Percentiles rank a stretch among this genome's conserved stretches.
These are phyloP conservation scores for Fusarium paranaense DNA, from an alignment of 2,329 filamentous ascomycete genomes.

Conservation along the genomic window DNA sequence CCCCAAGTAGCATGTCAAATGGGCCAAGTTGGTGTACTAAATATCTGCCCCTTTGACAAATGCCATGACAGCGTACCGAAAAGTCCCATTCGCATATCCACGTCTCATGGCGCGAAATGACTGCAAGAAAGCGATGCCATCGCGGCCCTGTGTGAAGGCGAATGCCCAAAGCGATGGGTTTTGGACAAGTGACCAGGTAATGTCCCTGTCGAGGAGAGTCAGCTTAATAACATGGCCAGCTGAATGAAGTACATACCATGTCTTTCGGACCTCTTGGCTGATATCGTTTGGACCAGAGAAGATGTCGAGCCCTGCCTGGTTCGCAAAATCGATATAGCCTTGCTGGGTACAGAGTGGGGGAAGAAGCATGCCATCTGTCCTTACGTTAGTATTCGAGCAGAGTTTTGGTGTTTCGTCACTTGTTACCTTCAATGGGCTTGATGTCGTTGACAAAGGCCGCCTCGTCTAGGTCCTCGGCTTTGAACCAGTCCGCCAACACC, in stretches of 20 bases:
- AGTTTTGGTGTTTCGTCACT: neutral
- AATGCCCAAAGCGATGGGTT: conserved; percentile 72
- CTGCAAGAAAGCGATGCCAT: conserved; percentile 70
- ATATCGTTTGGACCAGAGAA: conserved; percentile 65
- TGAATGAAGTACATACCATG: conserved; percentile 60
- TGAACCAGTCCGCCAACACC: conserved; percentile 72
- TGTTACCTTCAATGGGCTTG: conserved; percentile 66
- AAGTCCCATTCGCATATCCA: conserved; percentile 68
- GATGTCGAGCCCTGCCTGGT: conserved; percentile 59
- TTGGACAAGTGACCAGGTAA: conserved; percentile 70
- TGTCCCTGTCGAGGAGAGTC: conserved; percentile 59
- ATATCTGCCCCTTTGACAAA: conserved; percentile 57
- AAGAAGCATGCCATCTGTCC: conserved; percentile 68
- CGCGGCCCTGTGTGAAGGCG: conserved; percentile 68
- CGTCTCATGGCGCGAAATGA: conserved; percentile 71
- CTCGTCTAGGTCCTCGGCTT: conserved; percentile 59
- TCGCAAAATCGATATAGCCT: conserved; percentile 65
- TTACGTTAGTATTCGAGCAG: conserved; percentile 1
- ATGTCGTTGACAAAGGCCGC: conserved; percentile 63
- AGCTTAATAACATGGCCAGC: neutral
- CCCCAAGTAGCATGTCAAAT: neutral
- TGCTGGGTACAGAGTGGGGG: conserved; percentile 65
- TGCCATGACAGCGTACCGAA: conserved; percentile 69
- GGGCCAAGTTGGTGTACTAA: neutral
- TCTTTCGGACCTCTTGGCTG: conserved; percentile 68